Evolutionary conservation across 2,329 filamentous ascomycete species (phyloP), one percentile per base, ranked within the genome.

Genomic region (Xylariaceae sp.): DNA sequence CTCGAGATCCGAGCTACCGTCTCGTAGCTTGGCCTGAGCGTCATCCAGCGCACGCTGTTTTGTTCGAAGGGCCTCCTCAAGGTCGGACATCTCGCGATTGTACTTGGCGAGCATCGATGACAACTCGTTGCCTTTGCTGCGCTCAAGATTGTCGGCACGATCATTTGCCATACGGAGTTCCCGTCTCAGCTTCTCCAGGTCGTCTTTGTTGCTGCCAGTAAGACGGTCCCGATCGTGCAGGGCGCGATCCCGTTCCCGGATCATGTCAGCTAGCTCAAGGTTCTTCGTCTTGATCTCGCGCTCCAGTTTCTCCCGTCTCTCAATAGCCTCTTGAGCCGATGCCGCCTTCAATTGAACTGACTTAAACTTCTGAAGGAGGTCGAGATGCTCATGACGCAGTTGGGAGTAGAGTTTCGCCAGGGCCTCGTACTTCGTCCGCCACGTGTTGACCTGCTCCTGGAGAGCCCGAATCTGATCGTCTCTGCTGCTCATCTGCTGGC

Each of bases 221-320:
- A 82, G 65, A 35, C 92, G 78, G 55, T 98, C 92, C 58, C 89
- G 87, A 43, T 98, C 92, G 53, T 96, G 87, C 33, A 95, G 64
- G 19, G 92, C 92, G 44, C 92, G 79, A 55, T 98, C 92, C 48
- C 92, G 76, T 65, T 98, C 92, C 27, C 92, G 78, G 45, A 98
- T 98, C 92, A 98, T 96, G 58, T 96, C 88, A 19, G 92, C 92
- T 41, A 98, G 65, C 60, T 98, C 92, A n/a, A 98, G 68, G 56
- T 98, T 98, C 75, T 98, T 98, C 19, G 90, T 95, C 75, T 98
- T 98, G 58, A 98, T 83, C 64, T 98, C 92, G 21, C 90, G 83
- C 65, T 96, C 88, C 33, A 98, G 72, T 67, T 93, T 94, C 65
- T 98, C 92, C 7, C 90, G 81, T 49, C 77, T 80, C 37, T 96